These are phyloP conservation scores for Rhododendron mucronatum DNA, from an alignment of 148 eudicot species.

Conservation along the genomic window DNA sequence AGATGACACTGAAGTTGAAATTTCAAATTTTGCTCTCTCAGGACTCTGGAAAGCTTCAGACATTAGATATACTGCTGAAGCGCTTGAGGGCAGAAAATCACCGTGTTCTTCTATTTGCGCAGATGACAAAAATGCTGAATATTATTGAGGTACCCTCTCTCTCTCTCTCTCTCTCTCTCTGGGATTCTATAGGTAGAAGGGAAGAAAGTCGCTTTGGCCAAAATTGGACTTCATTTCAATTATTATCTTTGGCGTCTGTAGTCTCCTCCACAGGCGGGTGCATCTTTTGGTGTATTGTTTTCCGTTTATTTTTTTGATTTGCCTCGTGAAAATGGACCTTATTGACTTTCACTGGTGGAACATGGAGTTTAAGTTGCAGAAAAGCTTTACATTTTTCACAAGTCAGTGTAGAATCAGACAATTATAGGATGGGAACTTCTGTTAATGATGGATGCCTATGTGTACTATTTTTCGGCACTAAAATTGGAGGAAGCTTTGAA, in stretches of 20 bases:
- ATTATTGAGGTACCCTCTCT: constrained; percentile 75
- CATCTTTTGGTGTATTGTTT: background rate
- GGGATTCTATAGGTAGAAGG: background rate
- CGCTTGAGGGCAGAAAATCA: constrained; percentile 92
- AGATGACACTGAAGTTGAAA: constrained; percentile 11
- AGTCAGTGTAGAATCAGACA: background rate
- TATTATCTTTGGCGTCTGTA: background rate
- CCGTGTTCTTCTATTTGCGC: constrained; percentile 94
- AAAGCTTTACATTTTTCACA: background rate
- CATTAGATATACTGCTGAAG: constrained; percentile 88
- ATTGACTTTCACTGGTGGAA: background rate
- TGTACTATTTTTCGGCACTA: background rate
- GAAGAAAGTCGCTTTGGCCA: background rate
- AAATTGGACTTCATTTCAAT: background rate
- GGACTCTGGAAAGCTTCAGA: constrained; percentile 99
- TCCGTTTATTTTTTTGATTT: background rate
- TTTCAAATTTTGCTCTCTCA: constrained; percentile 23
- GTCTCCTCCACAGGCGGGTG: background rate
- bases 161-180: background rate
- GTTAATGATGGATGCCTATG: background rate
- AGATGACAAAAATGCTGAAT: constrained; percentile 97
- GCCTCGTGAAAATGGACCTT: background rate
- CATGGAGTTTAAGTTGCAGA: background rate
- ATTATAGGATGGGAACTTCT: background rate
- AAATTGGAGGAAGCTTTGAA: background rate